Percentiles rank a stretch among this genome's conserved stretches.
These are phyloP conservation scores for Leptographium flavum DNA, from an alignment of 2,329 filamentous ascomycete genomes.

Conservation along the genomic window DNA sequence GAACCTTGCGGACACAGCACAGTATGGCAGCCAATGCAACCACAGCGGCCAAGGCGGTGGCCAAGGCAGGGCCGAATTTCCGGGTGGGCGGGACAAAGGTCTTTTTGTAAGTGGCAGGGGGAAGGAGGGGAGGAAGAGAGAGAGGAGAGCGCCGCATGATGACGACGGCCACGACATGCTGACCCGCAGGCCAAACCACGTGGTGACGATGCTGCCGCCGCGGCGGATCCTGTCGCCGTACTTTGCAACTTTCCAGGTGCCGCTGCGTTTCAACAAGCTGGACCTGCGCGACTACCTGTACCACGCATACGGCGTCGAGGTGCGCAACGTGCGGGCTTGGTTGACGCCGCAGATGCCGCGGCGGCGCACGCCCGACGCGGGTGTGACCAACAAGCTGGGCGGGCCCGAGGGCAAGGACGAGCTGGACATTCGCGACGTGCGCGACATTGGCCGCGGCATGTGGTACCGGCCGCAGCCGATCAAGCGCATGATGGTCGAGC, in stretches of 20 bases:
- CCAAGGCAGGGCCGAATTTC: slow-evolving; percentile 23
- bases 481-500: slow-evolving; percentile 93
- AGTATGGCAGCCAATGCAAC: slow-evolving; percentile 17
- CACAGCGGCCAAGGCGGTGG: slow-evolving; percentile 21
- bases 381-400: slow-evolving; percentile 15
- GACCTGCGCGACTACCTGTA: slow-evolving; percentile 91
- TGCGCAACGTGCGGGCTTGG: slow-evolving; percentile 61
- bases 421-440: background rate
- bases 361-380: slow-evolving; percentile 34
- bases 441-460: slow-evolving; percentile 23
- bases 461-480: slow-evolving; percentile 57
- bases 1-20: background rate
- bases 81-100: slow-evolving; percentile 38
- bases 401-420: background rate
- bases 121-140: background rate
- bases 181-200: slow-evolving; percentile 57
- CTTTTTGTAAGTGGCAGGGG: slow-evolving; percentile 31
- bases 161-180: background rate
- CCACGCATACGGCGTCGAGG: slow-evolving; percentile 67
- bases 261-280: slow-evolving; percentile 87
- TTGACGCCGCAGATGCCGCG: slow-evolving; percentile 53
- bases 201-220: slow-evolving; percentile 60
- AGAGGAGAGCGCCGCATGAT: background rate
- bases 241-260: slow-evolving; percentile 82
- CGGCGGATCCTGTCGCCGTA: slow-evolving; percentile 58